These are phyloP conservation scores for Bruguiera sexangula DNA, from an alignment of 345 rosid species.

Conservation along the genomic window DNA sequence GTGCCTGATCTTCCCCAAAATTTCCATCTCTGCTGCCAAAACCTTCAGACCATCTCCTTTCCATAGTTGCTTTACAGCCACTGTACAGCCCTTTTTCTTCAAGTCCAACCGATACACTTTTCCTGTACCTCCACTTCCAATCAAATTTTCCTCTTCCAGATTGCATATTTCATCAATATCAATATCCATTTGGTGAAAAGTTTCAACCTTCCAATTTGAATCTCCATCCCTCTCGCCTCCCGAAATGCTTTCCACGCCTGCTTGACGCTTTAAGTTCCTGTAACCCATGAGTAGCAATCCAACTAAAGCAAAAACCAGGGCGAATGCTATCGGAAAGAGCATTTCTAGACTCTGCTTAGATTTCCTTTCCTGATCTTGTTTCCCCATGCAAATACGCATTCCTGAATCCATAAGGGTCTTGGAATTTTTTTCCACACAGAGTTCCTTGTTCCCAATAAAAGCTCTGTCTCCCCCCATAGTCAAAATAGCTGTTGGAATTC, in stretches of 20 bases:
- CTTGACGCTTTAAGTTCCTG: constrained; percentile 38
- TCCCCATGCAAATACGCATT: constrained; percentile 40
- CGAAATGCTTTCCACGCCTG: constrained; percentile 24
- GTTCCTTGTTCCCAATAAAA: constrained; percentile 50
- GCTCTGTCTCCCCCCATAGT: constrained; percentile 63
- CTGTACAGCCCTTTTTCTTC: constrained; percentile 57
- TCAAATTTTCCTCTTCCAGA: constrained; percentile 57
- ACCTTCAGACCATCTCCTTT: constrained; percentile 53
- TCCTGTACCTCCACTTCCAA: constrained; percentile 86
- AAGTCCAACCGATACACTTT: constrained; percentile 72
- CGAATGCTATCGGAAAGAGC: constrained; percentile 44
- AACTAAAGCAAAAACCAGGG: constrained; percentile 35
- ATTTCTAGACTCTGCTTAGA: constrained; percentile 32
- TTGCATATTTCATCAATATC: constrained; percentile 68
- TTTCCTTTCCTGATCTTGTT: constrained; percentile 24
- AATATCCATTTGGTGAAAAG: constrained; percentile 66
- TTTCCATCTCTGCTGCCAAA: constrained; percentile 68
- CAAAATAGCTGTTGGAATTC: constrained; percentile 56
- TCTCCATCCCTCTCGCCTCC: constrained; percentile 31
- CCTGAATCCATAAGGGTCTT: constrained; percentile 18
- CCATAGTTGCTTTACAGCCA: constrained; percentile 77
- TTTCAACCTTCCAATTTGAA: constrained; percentile 55
- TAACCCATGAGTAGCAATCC: constrained; percentile 51
- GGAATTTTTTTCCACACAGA: constrained; percentile 48
- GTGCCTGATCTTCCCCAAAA: constrained; percentile 75